Evolutionary conservation across 129 eudicot genomes (phyloP).

Genomic region (Apium graveolens): DNA sequence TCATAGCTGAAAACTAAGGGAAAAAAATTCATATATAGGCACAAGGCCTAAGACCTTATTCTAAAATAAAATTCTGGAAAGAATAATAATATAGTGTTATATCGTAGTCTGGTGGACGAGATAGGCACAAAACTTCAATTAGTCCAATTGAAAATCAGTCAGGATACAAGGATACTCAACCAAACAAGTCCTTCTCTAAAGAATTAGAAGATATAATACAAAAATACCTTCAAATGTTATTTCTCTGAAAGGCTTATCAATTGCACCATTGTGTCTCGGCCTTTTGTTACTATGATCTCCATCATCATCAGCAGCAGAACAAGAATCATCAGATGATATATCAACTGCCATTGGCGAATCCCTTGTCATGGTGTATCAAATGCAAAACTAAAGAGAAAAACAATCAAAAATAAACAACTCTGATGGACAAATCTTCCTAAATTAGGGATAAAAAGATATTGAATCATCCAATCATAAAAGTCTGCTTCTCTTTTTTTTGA

Average conservation of each 20-base stretch:
- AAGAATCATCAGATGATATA: conserved; percentile 4
- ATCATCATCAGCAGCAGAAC: not conserved
- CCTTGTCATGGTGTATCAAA: conserved; percentile 1
- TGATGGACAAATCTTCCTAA: not conserved
- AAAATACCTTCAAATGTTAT: not conserved
- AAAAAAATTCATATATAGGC: not conserved
- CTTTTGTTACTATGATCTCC: not conserved
- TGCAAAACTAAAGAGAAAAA: not conserved
- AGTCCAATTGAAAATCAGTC: not conserved
- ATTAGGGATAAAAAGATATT: not conserved
- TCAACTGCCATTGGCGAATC: not conserved
- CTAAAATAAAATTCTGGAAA: not conserved
- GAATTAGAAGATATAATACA: not conserved
- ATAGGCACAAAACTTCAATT: not conserved
- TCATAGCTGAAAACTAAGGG: not conserved
- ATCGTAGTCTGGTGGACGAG: not conserved
- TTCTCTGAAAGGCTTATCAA: not conserved
- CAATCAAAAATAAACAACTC: not conserved
- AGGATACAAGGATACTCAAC: not conserved
- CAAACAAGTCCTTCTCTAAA: not conserved
- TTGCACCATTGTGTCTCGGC: not conserved
- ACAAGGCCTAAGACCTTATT: not conserved
- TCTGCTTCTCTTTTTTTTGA: no score
- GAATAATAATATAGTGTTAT: not conserved
- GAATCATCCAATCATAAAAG: not conserved